A percentile compares a stretch with the other conserved stretches of the same genome.
phyloP scores from a whole-genome alignment of 2,329 filamentous ascomycete genomes.

The Colletotrichum caudatum region DNA sequence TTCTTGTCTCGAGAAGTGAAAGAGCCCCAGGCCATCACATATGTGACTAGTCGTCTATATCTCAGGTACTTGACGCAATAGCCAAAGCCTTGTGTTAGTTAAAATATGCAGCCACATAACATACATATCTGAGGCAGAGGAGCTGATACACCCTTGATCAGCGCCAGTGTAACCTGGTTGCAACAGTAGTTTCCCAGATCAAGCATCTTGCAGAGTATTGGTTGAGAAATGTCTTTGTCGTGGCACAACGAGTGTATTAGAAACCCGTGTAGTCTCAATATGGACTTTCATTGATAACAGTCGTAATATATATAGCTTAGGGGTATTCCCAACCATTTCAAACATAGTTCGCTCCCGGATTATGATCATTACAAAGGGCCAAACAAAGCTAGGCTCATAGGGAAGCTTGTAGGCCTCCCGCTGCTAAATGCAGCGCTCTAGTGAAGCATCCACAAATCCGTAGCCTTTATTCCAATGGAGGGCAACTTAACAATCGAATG shows the following conservation, averaged over 20 bases:
- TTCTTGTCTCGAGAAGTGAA: no score
- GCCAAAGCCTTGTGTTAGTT: background rate
- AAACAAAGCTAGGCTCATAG: background rate
- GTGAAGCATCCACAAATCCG: background rate
- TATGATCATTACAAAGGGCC: background rate
- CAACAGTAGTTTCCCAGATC: background rate
- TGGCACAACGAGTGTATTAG: background rate
- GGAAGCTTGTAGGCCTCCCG: background rate
- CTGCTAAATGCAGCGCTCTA: background rate
- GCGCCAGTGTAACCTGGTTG: no score
- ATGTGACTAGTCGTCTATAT: background rate
- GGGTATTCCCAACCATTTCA: background rate
- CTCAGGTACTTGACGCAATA: background rate
- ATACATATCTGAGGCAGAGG: background rate
- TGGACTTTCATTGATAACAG: background rate
- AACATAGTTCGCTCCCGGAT: background rate
- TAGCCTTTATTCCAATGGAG: background rate
- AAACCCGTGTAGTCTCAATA: background rate
- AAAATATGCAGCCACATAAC: background rate
- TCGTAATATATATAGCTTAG: background rate
- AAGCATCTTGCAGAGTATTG: no score
- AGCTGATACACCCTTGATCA: background rate
- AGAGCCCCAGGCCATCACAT: no score
- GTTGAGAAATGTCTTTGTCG: accelerated
- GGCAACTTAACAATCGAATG: background rate